phyloP scores from a whole-genome alignment of 1,284 basidiomycete species.

The Chalciporus sp. region DNA sequence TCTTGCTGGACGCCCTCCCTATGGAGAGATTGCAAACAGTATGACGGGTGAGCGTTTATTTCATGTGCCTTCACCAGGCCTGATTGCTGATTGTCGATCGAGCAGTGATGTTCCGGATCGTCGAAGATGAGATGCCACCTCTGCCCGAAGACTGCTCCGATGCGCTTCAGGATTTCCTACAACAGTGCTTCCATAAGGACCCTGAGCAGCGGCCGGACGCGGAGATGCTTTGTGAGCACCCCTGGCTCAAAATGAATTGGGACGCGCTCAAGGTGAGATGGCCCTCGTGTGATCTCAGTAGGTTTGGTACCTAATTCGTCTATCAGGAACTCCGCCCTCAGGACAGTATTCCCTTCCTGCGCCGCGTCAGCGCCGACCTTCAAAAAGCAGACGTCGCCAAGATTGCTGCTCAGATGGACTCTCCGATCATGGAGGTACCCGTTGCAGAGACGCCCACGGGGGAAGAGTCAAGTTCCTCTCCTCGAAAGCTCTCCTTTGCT shows the following conservation, averaged over 20 bases:
- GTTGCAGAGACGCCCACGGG: constrained; percentile 37
- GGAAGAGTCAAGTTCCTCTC: constrained; percentile 30
- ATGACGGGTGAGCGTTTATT: constrained; percentile 68
- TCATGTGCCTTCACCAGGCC: constrained; percentile 5
- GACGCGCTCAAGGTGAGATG: constrained; percentile 68
- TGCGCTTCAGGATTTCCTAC: constrained; percentile 76
- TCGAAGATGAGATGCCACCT: constrained; percentile 88
- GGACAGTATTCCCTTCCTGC: constrained; percentile 92
- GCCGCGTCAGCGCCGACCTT: constrained; percentile 84
- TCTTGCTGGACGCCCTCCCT: constrained; percentile 89
- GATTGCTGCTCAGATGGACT: constrained; percentile 56
- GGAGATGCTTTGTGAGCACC: constrained; percentile 83
- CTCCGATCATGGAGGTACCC: constrained; percentile 45
- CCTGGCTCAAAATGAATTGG: constrained; percentile 86
- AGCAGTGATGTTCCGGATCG: constrained; percentile 92
- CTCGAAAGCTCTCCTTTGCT: constrained; percentile 41
- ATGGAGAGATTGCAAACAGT: constrained; percentile 81
- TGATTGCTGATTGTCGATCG: constrained; percentile 13
- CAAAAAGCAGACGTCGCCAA: constrained; percentile 69
- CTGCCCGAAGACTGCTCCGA: constrained; percentile 79
- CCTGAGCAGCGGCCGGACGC: constrained; percentile 81
- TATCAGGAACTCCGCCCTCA: constrained; percentile 79
- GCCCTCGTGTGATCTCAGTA: background rate
- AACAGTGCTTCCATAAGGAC: constrained; percentile 87
- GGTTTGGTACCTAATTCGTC: constrained; percentile 10